Conservation (phyloP, 164 flowering plant species). For the Tetracentron sinense region DNA sequence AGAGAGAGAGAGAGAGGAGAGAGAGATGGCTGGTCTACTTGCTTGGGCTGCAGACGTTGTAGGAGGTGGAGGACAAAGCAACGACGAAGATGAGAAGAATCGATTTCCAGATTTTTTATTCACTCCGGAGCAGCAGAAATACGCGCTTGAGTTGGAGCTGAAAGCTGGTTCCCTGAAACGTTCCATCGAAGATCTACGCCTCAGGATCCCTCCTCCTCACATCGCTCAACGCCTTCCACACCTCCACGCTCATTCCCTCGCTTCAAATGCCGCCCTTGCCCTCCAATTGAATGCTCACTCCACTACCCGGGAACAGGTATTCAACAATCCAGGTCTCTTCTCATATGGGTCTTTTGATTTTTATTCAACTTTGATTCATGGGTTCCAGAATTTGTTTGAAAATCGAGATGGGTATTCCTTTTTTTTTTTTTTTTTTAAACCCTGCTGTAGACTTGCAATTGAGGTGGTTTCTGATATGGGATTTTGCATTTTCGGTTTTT, state of each 20-base stretch:
- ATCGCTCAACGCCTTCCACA: constrained; percentile 90
- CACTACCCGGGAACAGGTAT: constrained; percentile 73
- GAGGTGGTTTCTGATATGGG: background rate
- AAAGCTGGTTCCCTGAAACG: constrained; percentile 62
- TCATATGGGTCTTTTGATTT: background rate
- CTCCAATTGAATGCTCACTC: constrained; percentile 79
- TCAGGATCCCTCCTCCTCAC: constrained; percentile 75
- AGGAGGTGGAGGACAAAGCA: constrained; percentile 38
- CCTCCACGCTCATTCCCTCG: constrained; percentile 88
- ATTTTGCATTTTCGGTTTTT: background rate
- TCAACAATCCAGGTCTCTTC: background rate
- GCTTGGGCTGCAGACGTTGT: constrained; percentile 99
- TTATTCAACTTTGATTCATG: background rate
- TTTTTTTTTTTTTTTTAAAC: background rate
- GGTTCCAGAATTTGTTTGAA: background rate
- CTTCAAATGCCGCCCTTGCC: constrained; percentile 83
- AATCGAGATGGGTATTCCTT: background rate
- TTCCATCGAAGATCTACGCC: constrained; percentile 80
- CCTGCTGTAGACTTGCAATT: background rate
- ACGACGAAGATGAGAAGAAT: constrained; percentile 29
- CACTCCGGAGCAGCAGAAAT: constrained; percentile 62
- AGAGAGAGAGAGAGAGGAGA: background rate
- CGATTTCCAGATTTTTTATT: constrained; percentile 31
- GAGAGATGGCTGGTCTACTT: constrained; percentile 77
- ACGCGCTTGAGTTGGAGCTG: constrained; percentile 47